Percentiles rank a stretch among this genome's conserved stretches.
Evolutionary conservation across 306 rosid species (phyloP).

Genomic region (Vicia villosa): DNA sequence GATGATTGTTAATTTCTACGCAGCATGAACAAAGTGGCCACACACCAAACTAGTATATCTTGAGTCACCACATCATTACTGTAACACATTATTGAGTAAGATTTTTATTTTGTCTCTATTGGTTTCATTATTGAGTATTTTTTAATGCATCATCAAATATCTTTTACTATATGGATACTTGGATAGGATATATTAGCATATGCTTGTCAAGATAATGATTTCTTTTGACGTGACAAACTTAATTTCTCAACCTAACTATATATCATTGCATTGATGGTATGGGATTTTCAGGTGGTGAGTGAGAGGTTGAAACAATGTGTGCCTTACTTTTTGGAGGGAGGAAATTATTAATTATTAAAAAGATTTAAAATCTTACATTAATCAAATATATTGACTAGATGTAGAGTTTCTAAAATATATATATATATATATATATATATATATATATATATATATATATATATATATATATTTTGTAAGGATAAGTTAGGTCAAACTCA

Average conservation of each 20-base stretch:
- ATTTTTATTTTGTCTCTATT: constrained; percentile 18
- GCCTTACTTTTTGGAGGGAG: not conserved
- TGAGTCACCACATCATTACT: constrained; percentile 11
- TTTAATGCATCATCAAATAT: not conserved
- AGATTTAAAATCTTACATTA: too few species aligned
- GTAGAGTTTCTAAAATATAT: too few species aligned
- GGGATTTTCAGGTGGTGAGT: too few species aligned
- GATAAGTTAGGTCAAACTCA: too few species aligned
- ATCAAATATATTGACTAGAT: too few species aligned
- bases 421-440: too few species aligned
- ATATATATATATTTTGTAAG: too few species aligned
- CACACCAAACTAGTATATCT: constrained; percentile 29
- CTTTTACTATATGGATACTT: not conserved
- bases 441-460: too few species aligned
- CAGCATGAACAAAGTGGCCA: constrained; percentile 34
- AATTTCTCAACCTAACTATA: not conserved
- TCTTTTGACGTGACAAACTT: not conserved
- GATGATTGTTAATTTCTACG: constrained; percentile 8
- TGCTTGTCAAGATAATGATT: not conserved
- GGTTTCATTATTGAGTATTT: not conserved
- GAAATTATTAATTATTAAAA: too few species aligned
- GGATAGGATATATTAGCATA: not conserved
- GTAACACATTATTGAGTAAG: not conserved
- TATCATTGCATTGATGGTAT: too few species aligned
- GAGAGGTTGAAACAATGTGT: not conserved